Percentiles rank a stretch among this genome's conserved stretches.
Evolutionary conservation across 768 basidiomycete species (phyloP).

Genomic region (Trametes villosa): DNA sequence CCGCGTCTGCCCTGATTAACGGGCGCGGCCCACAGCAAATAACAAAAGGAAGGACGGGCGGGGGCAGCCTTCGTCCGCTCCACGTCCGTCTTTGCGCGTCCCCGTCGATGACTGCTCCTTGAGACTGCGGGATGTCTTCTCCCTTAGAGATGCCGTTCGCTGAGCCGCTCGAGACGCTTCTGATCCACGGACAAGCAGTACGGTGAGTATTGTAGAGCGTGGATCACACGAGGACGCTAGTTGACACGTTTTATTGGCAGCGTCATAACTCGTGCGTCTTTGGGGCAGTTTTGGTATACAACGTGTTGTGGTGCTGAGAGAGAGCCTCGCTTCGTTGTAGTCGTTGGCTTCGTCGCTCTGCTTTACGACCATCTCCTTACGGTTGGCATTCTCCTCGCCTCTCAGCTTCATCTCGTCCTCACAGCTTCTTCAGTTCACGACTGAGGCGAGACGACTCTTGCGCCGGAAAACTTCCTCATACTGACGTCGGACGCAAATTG

Average conservation of each 20-base stretch:
- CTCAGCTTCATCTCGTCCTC: background rate
- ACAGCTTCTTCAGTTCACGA: conserved; percentile 23
- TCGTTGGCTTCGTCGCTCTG: conserved; percentile 31
- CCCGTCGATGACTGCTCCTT: conserved; percentile 14
- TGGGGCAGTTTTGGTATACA: background rate
- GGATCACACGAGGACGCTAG: conserved; percentile 8
- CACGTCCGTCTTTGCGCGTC: background rate
- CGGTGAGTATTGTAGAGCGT: conserved; percentile 26
- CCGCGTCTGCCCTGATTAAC: background rate
- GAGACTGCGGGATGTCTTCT: conserved; percentile 26
- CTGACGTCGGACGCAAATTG: background rate
- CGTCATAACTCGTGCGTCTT: conserved; percentile 30
- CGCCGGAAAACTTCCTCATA: background rate
- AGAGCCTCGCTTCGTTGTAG: conserved; percentile 6
- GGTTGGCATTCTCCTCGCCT: conserved; percentile 15
- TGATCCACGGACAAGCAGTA: conserved; percentile 28
- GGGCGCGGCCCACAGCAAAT: conserved; percentile 3
- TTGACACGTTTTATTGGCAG: conserved; percentile 29
- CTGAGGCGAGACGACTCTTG: conserved; percentile 25
- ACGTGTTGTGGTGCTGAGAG: background rate
- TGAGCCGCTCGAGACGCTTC: conserved; percentile 26
- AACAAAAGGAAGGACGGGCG: conserved; percentile 5
- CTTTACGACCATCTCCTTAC: conserved; percentile 35
- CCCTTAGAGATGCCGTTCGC: conserved; percentile 21
- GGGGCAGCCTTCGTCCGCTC: background rate